Evolutionary conservation across 805 yeast species (phyloP), one percentile per base, ranked within the genome.

Genomic region (Cyberlindnera meyerae): DNA sequence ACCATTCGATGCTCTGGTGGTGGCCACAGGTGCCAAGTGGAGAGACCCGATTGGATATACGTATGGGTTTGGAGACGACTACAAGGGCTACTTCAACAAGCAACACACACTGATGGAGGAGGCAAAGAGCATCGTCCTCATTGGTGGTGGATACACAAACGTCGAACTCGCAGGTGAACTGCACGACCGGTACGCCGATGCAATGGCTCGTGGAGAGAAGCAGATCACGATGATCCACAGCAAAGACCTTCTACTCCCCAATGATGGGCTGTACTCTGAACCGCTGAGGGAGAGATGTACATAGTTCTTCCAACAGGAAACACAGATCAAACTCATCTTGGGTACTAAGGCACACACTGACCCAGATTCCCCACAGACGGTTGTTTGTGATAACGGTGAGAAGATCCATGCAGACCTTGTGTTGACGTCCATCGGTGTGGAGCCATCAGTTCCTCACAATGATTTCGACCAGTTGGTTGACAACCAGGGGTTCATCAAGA

Each of bases 61-160:
- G 1, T 14, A 36, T 16, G 13, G 16, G 6, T 45, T 49, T 33
- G 49, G 45, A 4, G 42, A 48, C 25, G 37, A 38, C 16, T 38
- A 44, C 25, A 27, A 39, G 12, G 29, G 18, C 1, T 48, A 55
- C 32, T 43, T 48, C 20, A 36, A 36, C 9, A 24, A 32, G 7
- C 42, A 45, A 18, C 37, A 34, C 14, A 42, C 44, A 5, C 32
- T 37, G 28, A 33, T 58, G 9, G 42, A 40, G 12, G 29, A 33
- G 5, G 58, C 62, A 1, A 37, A 29, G 16, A 13, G 24, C 24
- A 34, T 34, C 22, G 56, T 51, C 4, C 35, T 61, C 16, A 41
- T 60, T 13, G 66, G 66, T 26, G 65, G 62, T 15, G 66, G 65
- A 3, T 48, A 51, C 34, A 48, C 45, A 16, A 62, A 56, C 21